Base-by-base conservation (phyloP, 2,329 filamentous ascomycete species). In the Aspergillus sojae region DNA sequence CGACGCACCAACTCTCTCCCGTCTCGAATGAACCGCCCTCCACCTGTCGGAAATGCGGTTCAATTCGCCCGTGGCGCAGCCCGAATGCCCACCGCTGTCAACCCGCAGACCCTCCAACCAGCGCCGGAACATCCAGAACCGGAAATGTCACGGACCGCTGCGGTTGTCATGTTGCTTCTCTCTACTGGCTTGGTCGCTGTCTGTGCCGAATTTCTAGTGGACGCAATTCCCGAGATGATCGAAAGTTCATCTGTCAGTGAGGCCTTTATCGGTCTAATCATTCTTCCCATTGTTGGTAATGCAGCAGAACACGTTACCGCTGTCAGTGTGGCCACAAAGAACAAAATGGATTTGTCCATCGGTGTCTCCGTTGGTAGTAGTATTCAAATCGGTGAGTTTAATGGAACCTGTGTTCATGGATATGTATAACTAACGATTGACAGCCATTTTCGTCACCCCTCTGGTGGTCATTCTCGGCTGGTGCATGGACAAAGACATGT, bases 321-420 rank as follows among this genome's bases (percentile, higher is more conserved):
- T 7, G 90, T 94, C 60, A 91, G 88, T 0, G 91, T 94, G 1
- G 91, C 91, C 7, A 85, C 89, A 70, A 93, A 93, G 82, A 92
- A 93, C 78, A 94, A 94, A 79, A 93, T 93, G 89, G 91, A 94
- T 72, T 81, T 94, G 10, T 89, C 91, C 3, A 93, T 94, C 67
- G 91, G 91, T 73, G 90, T 94, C 12, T 91, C 91, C 14, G 89
- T 94, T 39, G 91, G 91, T 32, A 91, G 88, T 12, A 91, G 89
- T 70, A 94, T 94, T 78, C 91, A 94, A 77, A 92, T 94, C 55
- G 81, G 77, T 78, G 64, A 61, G 66, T 65, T 4, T 3, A 11
- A 1, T 19, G 1, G 2, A 14, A 9, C 1, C 23, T 39, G 0
- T 16, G 4, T 5, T 28, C 26, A 26, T 26, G 26, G 26, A 39